Base-by-base conservation (phyloP, 441 rosid species). In the Syzygium syzygioides region DNA sequence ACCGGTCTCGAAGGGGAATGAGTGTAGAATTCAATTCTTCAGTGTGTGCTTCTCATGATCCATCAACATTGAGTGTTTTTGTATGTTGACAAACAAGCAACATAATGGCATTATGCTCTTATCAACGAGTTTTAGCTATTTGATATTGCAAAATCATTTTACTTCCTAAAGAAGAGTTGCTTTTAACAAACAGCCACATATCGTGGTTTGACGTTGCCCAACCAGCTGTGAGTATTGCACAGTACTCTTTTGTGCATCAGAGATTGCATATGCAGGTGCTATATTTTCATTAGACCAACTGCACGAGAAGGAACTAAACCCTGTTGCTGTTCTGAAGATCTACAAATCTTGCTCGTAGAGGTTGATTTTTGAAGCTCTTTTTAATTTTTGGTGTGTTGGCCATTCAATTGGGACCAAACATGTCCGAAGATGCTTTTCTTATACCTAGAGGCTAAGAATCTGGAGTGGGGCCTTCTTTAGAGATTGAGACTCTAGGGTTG, bases 271-370 rank as follows among this genome's bases (percentile, higher is more conserved):
- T 85, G 87, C 87, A 85, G 87, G 87, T 56, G 64, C 87, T 85
- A 30, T 85, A 66, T 85, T 55, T 55, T 85, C 87, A 85, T 85
- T 55, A 59, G 59, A 55, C 28, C 87, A 85, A 85, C 87, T 85
- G 64, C 87, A 85, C 59, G 30, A 85, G 87, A 85, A 55, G 87
- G 87, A 55, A 55, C 87, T 85, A 85, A 59, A 55, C 64, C 87
- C 66, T 23, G 87, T 85, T 85, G 87, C 87, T 85, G 87, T 85
- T 55, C 87, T 85, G 64, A 85, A 85, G 87, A 85, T 85, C 87
- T 85, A 85, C 87, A 85, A 59, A 85, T 55, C 87, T 85, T 85
- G 64, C 87, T 34, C 87, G n/a, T 85, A 85, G 87, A 85, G 87
- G 87, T 85, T 56, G 87, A 85, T 59, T 85, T 55, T 85, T 59